Conservation (phyloP, 1,284 basidiomycete species). For the Heterobasidion parviporum region DNA sequence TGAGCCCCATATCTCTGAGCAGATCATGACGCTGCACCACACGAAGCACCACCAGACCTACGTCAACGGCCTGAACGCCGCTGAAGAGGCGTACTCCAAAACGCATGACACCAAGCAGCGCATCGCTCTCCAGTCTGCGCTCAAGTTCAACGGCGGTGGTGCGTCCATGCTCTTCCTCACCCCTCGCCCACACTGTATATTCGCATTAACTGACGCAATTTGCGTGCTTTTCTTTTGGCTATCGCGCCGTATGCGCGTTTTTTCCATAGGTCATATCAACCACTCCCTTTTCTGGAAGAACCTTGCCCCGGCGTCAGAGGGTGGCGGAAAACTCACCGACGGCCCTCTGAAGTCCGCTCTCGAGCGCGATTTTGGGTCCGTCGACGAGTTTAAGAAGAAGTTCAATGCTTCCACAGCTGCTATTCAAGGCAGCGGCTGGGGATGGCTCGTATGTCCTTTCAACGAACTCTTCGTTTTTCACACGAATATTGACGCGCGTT, state of each 20-base stretch:
- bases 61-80: conserved; percentile 66
- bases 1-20: conserved; percentile 75
- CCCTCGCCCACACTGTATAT: too few species aligned
- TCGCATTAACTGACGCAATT: not conserved
- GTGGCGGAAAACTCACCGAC: conserved; percentile 56
- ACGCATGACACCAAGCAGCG: conserved; percentile 62
- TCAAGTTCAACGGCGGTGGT: conserved; percentile 68
- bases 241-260: not conserved
- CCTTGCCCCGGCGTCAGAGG: conserved; percentile 51
- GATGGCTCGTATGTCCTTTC: conserved; percentile 71
- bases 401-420: conserved; percentile 87
- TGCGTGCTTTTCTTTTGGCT: not conserved
- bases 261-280: conserved; percentile 67
- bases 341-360: conserved; percentile 68
- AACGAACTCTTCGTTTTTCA: conserved; percentile 2
- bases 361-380: conserved; percentile 53
- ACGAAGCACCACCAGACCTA: conserved; percentile 83
- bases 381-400: conserved; percentile 75
- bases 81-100: conserved; percentile 66
- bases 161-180: conserved; percentile 9
- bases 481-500: not conserved
- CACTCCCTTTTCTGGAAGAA: conserved; percentile 95
- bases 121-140: conserved; percentile 67
- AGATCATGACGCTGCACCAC: conserved; percentile 86
- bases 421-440: conserved; percentile 98